Percentiles rank a stretch among this genome's conserved stretches.
These are phyloP conservation scores for Malus hybrid DNA, from an alignment of 331 rosid genomes.

Conservation along the genomic window DNA sequence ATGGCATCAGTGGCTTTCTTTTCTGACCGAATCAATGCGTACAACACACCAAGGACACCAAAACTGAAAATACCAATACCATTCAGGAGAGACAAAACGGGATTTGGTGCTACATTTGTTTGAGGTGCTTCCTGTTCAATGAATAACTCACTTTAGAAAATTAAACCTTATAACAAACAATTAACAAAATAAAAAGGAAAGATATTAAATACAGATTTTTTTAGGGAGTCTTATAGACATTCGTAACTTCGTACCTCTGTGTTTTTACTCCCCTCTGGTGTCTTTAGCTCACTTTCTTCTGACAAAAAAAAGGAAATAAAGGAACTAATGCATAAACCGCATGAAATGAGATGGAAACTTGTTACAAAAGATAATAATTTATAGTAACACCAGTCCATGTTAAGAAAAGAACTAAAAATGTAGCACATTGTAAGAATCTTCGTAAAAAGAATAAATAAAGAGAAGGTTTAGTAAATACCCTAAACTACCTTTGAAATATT, in stretches of 20 bases:
- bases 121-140: constrained; percentile 40
- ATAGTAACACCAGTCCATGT: neutral
- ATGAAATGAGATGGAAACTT: neutral
- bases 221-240: constrained; percentile 21
- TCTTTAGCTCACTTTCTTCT: constrained; percentile 52
- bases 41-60: constrained; percentile 70
- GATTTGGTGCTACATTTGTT: constrained; percentile 32
- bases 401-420: neutral
- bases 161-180: constrained; percentile 17
- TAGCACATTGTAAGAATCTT: neutral
- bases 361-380: neutral
- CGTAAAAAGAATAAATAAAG: neutral
- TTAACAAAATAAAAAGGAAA: constrained; percentile 4
- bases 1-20: constrained; percentile 36
- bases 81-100: constrained; percentile 35
- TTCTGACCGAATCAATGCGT: constrained; percentile 57
- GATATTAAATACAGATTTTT: constrained; percentile 9
- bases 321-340: constrained; percentile 2
- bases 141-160: constrained; percentile 28
- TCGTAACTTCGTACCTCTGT: constrained; percentile 70
- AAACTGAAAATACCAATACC: constrained; percentile 58
- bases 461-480: neutral
- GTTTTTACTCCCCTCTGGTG: constrained; percentile 39
- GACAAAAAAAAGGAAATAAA: constrained; percentile 9
- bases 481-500: neutral